These are phyloP conservation scores for Phylloporus arenicola DNA, from an alignment of 768 basidiomycete genomes.

Conservation along the genomic window DNA sequence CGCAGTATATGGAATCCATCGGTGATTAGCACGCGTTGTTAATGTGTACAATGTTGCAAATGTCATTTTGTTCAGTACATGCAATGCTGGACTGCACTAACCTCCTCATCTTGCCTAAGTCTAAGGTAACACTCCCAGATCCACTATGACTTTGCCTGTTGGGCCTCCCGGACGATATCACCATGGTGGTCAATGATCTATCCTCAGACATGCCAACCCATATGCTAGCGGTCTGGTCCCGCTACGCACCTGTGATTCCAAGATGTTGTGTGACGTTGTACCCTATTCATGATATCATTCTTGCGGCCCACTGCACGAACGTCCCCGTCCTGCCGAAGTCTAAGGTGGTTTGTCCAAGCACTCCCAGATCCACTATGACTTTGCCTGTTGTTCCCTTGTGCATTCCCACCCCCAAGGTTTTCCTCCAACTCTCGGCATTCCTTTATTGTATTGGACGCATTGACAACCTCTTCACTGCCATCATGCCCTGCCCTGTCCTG, in stretches of 20 bases:
- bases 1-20: neutral
- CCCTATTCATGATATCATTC: conserved; percentile 35
- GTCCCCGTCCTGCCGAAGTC: conserved; percentile 21
- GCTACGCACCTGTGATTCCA: conserved; percentile 14
- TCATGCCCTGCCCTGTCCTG: conserved; percentile 47
- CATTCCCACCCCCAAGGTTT: conserved; percentile 67
- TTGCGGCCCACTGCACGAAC: conserved; percentile 28
- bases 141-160: no score
- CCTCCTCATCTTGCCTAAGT: no score
- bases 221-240: conserved; percentile 29
- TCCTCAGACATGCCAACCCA: conserved; percentile 30
- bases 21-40: neutral
- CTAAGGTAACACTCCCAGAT: no score
- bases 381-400: conserved; percentile 66
- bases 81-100: no score
- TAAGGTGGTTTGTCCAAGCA: conserved; percentile 6
- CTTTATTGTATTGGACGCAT: conserved; percentile 68
- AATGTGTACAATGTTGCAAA: no score
- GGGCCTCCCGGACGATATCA: conserved; percentile 28
- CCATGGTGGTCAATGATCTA: conserved; percentile 24
- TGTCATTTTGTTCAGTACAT: no score
- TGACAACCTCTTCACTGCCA: conserved; percentile 49
- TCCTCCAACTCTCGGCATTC: conserved; percentile 57
- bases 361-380: conserved; percentile 16
- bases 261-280: conserved; percentile 32